These are phyloP conservation scores for Cornus controversa DNA, from an alignment of 148 eudicot species.

Conservation along the genomic window DNA sequence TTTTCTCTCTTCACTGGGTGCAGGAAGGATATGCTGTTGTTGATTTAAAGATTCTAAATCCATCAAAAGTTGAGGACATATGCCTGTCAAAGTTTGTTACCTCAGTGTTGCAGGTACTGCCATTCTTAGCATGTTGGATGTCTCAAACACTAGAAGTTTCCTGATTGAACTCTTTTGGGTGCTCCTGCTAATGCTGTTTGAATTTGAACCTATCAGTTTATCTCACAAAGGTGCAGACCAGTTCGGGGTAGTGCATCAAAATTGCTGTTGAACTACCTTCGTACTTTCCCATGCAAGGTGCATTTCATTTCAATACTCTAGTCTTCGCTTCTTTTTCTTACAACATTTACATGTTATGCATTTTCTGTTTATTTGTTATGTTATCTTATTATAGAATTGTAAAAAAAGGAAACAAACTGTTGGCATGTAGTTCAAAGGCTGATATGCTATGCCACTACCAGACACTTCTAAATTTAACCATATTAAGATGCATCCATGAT, in stretches of 20 bases:
- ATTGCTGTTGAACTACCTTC: slow-evolving; percentile 65
- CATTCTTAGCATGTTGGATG: slow-evolving; percentile 4
- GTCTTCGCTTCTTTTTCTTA: not conserved
- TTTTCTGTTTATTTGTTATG: no score
- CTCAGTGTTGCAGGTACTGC: slow-evolving; percentile 68
- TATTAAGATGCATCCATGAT: not conserved
- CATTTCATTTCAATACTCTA: slow-evolving; percentile 2
- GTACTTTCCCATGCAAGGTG: slow-evolving; percentile 91
- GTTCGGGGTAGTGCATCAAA: slow-evolving; percentile 80
- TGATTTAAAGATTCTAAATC: slow-evolving; percentile 50
- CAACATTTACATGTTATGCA: no score
- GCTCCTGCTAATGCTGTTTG: slow-evolving; percentile 1
- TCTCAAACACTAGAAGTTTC: not conserved
- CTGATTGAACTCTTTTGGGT: not conserved
- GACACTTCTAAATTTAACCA: not conserved
- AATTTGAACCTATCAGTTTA: slow-evolving; percentile 47
- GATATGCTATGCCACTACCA: not conserved
- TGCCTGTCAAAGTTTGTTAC: slow-evolving; percentile 66
- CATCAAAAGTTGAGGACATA: slow-evolving; percentile 51
- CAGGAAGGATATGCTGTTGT: slow-evolving; percentile 89
- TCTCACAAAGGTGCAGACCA: slow-evolving; percentile 87
- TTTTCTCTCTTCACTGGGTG: slow-evolving; percentile 22
- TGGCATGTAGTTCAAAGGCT: not conserved
- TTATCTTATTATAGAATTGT: no score
- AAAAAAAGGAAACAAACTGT: no score